These are phyloP conservation scores for Zychaea mexicana DNA, from an alignment of 371 early-diverging fungal species.

Conservation along the genomic window DNA sequence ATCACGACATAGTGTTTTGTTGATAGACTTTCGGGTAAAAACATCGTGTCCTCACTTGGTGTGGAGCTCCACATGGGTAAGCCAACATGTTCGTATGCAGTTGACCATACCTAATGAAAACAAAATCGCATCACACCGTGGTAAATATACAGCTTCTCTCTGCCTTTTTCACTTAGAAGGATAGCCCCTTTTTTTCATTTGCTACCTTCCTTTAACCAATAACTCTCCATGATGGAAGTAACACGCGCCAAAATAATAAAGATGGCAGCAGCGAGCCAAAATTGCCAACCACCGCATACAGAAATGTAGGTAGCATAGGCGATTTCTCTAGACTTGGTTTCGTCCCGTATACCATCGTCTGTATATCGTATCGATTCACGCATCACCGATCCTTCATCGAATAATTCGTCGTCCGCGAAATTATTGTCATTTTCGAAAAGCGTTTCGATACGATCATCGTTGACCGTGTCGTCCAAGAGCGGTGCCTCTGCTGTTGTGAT, in stretches of 20 bases:
- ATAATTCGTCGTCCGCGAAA: slow-evolving; percentile 33
- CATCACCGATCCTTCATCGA: slow-evolving; percentile 38
- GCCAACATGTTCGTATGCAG: slow-evolving; percentile 14
- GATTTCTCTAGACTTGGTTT: slow-evolving; percentile 21
- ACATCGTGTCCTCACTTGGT: background rate
- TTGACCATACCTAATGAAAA: slow-evolving; percentile 38
- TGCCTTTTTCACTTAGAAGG: background rate
- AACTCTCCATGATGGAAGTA: slow-evolving; percentile 42
- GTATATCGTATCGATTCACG: slow-evolving; percentile 31
- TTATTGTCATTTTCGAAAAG: slow-evolving; percentile 29
- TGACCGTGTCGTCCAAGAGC: background rate
- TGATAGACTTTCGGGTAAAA: background rate
- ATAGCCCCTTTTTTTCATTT: background rate
- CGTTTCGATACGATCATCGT: slow-evolving; percentile 29
- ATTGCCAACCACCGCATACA: slow-evolving; percentile 50
- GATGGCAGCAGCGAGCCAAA: slow-evolving; percentile 33
- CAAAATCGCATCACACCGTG: background rate
- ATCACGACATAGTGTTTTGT: slow-evolving; percentile 35
- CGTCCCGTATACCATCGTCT: slow-evolving; percentile 13
- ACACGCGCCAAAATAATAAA: slow-evolving; percentile 40
- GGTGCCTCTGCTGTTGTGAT: background rate
- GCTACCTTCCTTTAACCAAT: slow-evolving; percentile 57
- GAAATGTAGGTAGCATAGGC: slow-evolving; percentile 46
- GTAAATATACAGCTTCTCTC: background rate
- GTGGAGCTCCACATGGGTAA: background rate